A percentile compares a stretch with the other conserved stretches of the same genome.
Evolutionary conservation across 2,329 filamentous ascomycete genomes (phyloP).

Genomic region (Coniochaeta hoffmannii): DNA sequence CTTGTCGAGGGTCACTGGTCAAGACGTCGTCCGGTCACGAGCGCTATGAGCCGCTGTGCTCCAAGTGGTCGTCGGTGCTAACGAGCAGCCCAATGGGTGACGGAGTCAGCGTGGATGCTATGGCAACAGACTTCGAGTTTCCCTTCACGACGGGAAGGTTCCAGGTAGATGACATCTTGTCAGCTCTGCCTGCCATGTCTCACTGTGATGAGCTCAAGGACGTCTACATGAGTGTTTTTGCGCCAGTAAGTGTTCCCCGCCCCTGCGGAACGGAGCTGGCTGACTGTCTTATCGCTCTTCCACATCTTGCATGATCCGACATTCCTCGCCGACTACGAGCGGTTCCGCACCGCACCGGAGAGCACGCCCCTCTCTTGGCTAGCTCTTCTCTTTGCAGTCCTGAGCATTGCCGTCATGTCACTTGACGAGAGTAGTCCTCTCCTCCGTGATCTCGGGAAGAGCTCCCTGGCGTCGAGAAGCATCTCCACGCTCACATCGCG

Average conservation of each 20-base stretch:
- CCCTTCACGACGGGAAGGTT: not conserved
- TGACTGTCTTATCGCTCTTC: not conserved
- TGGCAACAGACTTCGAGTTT: not conserved
- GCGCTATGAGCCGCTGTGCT: not conserved
- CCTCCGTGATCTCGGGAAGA: not conserved
- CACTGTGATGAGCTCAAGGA: conserved; percentile 3
- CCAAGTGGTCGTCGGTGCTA: not conserved
- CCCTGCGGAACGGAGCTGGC: not conserved
- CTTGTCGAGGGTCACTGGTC: not conserved
- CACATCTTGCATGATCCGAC: not conserved
- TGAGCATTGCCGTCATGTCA: not conserved
- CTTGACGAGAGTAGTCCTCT: not conserved
- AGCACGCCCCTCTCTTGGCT: conserved; percentile 1
- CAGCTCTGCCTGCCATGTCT: conserved; percentile 1
- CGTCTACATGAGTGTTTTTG: not conserved
- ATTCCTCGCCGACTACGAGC: not conserved
- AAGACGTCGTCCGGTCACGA: not conserved
- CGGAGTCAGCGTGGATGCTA: not conserved
- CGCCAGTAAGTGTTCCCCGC: not conserved
- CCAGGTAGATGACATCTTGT: not conserved
- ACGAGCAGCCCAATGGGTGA: conserved; percentile 1
- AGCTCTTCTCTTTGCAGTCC: conserved; percentile 1
- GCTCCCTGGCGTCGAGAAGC: not conserved
- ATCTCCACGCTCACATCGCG: not conserved
- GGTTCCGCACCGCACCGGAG: not conserved